Evolutionary conservation across 1,284 basidiomycete genomes (phyloP), one percentile per base, ranked within the genome.

Genomic region (Puccinia triticina): DNA sequence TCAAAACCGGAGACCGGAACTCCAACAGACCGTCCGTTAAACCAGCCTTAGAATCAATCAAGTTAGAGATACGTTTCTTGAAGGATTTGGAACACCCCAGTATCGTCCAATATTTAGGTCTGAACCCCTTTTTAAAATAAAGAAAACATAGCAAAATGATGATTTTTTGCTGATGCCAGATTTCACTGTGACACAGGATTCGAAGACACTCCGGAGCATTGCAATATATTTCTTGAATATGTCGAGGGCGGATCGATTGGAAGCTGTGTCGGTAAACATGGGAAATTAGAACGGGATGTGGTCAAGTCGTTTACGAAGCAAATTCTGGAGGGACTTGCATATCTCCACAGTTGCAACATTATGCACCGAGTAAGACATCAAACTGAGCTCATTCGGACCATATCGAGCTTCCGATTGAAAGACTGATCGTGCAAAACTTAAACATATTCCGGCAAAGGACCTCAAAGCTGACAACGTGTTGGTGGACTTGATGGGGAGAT

Each of bases 181-280:
- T 12, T 21, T 64, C 21, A n/a, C 26, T 72, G 10, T 23, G 21
- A n/a, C 34, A 14, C 75, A 87, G 87, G 88, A 29, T 95, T 94
- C 85, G 97, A 99, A 88, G 93, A 96, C 87, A 96, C 94, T 0
- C 91, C 91, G 5, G 90, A 92, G 78, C 93, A 93, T 88, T 88
- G 98, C 84, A 97, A 94, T 89, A 98, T 99, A 93, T 99, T 99
- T 89, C 90, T 99, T 87, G 96, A 98, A 88, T 98, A 98, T 87
- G 95, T 98, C 76, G 95, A 96, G 83, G 97, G 97, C 87, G 97
- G 97, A 43, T 97, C 95, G 2, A 91, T 99, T 83, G 96, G 95
- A 72, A 93, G 93, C 84, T 95, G 94, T 86, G 89, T 98, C 83
- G 91, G 94, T 82, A 95, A 94, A 84, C 92, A 98, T 84, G 94